Percentiles rank a stretch among this genome's conserved stretches.
Evolutionary conservation across 352 stramenopile species (phyloP).

Genomic region (Pythium periplocum): DNA sequence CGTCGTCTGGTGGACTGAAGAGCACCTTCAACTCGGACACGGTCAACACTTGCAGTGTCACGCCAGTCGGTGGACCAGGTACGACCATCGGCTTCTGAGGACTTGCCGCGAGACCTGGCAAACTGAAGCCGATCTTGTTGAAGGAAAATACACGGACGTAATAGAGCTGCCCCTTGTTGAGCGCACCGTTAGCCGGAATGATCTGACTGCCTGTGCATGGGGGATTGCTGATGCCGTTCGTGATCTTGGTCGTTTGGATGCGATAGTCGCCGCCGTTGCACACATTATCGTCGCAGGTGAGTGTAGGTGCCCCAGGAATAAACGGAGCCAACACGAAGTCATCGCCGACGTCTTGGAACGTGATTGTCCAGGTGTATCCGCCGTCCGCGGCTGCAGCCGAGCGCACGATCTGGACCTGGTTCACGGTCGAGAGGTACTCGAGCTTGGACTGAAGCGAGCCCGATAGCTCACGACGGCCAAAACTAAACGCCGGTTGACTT

Average conservation of each 20-base stretch:
- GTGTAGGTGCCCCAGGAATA: conserved; percentile 6
- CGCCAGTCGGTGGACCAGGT: conserved; percentile 55
- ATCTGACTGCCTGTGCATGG: conserved; percentile 78
- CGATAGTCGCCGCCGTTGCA: conserved; percentile 24
- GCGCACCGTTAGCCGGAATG: conserved; percentile 50
- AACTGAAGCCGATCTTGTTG: conserved; percentile 92
- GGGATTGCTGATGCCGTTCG: conserved; percentile 60
- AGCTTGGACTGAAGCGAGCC: conserved; percentile 77
- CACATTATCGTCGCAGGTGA: conserved; percentile 22
- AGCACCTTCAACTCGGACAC: conserved; percentile 87
- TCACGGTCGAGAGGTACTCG: conserved; percentile 35
- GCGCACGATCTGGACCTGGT: conserved; percentile 73
- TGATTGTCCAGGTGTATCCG: conserved; percentile 87
- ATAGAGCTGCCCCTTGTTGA: conserved; percentile 91
- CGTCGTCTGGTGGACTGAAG: conserved; percentile 82
- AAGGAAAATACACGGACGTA: conserved; percentile 93
- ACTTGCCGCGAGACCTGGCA: conserved; percentile 40
- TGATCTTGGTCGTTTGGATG: conserved; percentile 54
- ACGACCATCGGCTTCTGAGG: conserved; percentile 82
- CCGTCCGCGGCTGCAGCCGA: conserved; percentile 35
- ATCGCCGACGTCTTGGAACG: conserved; percentile 83
- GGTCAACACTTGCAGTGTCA: conserved; percentile 59
- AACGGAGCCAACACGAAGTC: conserved; percentile 61
- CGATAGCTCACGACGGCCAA: conserved; percentile 36
- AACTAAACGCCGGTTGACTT: conserved; percentile 14